Percentiles rank a stretch among this genome's conserved stretches.
phyloP scores from a whole-genome alignment of 2,329 filamentous ascomycete genomes.

The Ambrosiella cleistominuta region DNA sequence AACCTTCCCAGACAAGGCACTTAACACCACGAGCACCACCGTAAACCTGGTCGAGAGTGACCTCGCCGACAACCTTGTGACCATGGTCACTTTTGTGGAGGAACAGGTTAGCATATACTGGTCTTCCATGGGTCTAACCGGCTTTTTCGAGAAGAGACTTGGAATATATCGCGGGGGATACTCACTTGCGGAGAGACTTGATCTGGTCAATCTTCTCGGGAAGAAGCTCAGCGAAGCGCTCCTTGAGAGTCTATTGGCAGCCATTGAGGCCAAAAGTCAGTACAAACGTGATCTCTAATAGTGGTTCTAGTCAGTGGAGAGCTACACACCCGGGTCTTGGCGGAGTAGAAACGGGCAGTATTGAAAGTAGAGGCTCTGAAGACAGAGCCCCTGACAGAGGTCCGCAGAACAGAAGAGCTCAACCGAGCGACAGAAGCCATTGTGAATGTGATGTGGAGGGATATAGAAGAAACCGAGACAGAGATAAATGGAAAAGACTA shows the following conservation, averaged over 20 bases:
- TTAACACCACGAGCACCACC: conserved; percentile 98
- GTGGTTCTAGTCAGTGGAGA: background rate
- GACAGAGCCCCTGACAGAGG: conserved; percentile 49
- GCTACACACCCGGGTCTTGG: conserved; percentile 59
- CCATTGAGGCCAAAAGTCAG: conserved; percentile 13
- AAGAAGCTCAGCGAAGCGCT: conserved; percentile 90
- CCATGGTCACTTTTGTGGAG: conserved; percentile 57
- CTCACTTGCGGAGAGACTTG: conserved; percentile 93
- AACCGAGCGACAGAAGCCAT: conserved; percentile 78
- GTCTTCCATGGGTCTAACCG: conserved; percentile 11
- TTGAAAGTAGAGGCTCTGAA: conserved; percentile 61
- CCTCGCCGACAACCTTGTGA: conserved; percentile 88
- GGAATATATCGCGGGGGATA: conserved; percentile 13
- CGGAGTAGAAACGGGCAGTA: conserved; percentile 77
- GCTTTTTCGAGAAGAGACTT: too few relatives aligned
- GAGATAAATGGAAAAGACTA: background rate
- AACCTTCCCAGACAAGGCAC: conserved; percentile 96
- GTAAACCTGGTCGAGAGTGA: conserved; percentile 98
- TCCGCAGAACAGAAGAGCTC: conserved; percentile 64
- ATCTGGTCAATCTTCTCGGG: conserved; percentile 97
- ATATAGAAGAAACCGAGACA: conserved; percentile 15
- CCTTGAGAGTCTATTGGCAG: conserved; percentile 65
- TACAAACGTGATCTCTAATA: background rate
- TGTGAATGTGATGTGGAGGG: conserved; percentile 22
- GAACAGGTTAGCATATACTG: background rate